These are phyloP conservation scores for Annona cherimola DNA, from an alignment of 164 flowering plant genomes.

Conservation along the genomic window DNA sequence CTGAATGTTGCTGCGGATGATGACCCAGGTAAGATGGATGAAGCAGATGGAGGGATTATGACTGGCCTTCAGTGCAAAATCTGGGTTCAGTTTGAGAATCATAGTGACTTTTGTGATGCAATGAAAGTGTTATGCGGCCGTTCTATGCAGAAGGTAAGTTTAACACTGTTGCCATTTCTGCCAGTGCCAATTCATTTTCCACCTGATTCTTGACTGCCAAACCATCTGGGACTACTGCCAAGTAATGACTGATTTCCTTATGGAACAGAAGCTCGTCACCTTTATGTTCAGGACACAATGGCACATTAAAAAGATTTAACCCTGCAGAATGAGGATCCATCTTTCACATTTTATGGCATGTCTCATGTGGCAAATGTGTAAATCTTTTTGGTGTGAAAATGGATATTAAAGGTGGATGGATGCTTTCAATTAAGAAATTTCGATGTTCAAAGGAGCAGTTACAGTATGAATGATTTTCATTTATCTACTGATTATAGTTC, in stretches of 20 bases:
- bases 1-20: constrained; percentile 79
- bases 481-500: too few relatives aligned
- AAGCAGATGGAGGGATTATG: constrained; percentile 45
- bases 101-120: constrained; percentile 64
- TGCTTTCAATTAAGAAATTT: too few relatives aligned
- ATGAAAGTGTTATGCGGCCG: constrained; percentile 73
- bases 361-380: too few relatives aligned
- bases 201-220: background rate
- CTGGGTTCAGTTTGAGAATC: constrained; percentile 69
- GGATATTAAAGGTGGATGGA: too few relatives aligned
- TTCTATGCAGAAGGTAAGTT: constrained; percentile 76
- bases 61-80: constrained; percentile 86
- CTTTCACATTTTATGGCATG: too few relatives aligned
- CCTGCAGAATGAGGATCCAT: too few relatives aligned
- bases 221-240: background rate
- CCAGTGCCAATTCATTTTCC: background rate
- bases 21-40: constrained; percentile 53
- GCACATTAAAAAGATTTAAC: too few relatives aligned
- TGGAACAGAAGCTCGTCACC: too few relatives aligned
- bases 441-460: too few relatives aligned
- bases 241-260: background rate
- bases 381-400: too few relatives aligned
- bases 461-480: too few relatives aligned
- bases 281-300: too few relatives aligned
- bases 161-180: background rate